Evolutionary conservation across 1,284 basidiomycete genomes (phyloP).

Genomic region (Rhodotorula sp.): DNA sequence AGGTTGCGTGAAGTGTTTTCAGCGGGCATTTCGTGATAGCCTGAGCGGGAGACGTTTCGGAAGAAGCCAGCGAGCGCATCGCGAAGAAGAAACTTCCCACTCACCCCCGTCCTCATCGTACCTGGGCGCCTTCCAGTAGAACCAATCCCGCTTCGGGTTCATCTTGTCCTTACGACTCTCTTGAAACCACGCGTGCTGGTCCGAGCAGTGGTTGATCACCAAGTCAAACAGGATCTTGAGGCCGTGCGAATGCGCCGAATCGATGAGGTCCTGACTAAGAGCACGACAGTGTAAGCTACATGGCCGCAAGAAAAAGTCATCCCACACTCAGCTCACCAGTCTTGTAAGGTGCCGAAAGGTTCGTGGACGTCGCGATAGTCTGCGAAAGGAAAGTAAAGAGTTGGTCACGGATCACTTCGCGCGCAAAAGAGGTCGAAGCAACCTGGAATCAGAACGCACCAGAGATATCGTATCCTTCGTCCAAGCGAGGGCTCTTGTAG

Average conservation of each 20-base stretch:
- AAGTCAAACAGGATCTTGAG: conserved; percentile 63
- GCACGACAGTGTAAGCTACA: too few relatives aligned
- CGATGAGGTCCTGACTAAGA: conserved; percentile 52
- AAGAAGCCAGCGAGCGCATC: too few relatives aligned
- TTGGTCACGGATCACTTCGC: not conserved
- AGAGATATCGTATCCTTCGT: conserved; percentile 65
- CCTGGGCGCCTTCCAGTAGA: conserved; percentile 45
- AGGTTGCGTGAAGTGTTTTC: not conserved
- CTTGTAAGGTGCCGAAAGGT: conserved; percentile 68
- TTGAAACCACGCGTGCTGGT: conserved; percentile 71
- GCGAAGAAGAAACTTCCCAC: not conserved
- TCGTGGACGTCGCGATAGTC: conserved; percentile 73
- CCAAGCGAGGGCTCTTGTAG: conserved; percentile 59
- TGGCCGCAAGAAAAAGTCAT: too few relatives aligned
- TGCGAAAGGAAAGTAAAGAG: conserved; percentile 42
- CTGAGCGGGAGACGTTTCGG: too few relatives aligned
- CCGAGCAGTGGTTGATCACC: conserved; percentile 76
- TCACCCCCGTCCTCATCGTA: conserved; percentile 49
- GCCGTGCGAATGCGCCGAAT: not conserved
- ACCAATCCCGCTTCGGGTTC: conserved; percentile 65
- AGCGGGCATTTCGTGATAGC: not conserved
- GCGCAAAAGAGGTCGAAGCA: not conserved
- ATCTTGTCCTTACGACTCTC: conserved; percentile 62
- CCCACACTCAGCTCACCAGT: conserved; percentile 52
- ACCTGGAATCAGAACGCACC: not conserved